These are phyloP conservation scores for Verticillium albo-atrum DNA, from an alignment of 2,329 filamentous ascomycete genomes.

Conservation along the genomic window DNA sequence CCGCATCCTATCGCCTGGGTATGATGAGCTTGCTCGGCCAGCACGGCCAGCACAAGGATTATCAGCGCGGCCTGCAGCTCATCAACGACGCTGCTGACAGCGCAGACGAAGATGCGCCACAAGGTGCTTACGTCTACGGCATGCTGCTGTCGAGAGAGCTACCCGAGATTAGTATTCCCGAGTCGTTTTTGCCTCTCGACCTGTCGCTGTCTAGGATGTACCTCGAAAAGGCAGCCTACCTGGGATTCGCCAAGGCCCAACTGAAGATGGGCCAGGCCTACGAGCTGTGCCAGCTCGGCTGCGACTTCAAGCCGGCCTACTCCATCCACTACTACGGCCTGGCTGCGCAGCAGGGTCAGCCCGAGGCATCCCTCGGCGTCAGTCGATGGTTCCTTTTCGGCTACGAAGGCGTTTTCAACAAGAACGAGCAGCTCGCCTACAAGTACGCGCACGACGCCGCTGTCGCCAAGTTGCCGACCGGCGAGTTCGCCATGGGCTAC, in stretches of 20 bases:
- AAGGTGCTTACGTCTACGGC: constrained; percentile 91
- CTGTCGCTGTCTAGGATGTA: constrained; percentile 73
- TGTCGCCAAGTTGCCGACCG: constrained; percentile 74
- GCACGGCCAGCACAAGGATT: constrained; percentile 84
- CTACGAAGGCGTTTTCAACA: constrained; percentile 85
- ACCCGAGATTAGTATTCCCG: constrained; percentile 81
- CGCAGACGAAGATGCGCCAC: constrained; percentile 93
- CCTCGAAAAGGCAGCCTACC: constrained; percentile 93
- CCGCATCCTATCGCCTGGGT: constrained; percentile 78
- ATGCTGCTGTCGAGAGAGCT: constrained; percentile 91
- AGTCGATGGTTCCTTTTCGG: constrained; percentile 99
- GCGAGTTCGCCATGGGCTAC: constrained; percentile 95
- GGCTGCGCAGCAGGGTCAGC: constrained; percentile 84
- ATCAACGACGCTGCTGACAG: constrained; percentile 79
- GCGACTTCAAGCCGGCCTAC: constrained; percentile 88
- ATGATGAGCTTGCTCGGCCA: constrained; percentile 98
- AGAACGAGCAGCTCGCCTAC: constrained; percentile 93
- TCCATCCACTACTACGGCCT: constrained; percentile 95
- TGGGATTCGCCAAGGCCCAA: constrained; percentile 94
- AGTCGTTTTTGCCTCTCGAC: constrained; percentile 64
- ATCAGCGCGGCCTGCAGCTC: constrained; percentile 69
- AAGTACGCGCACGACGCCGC: constrained; percentile 87
- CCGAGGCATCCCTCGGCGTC: constrained; percentile 91
- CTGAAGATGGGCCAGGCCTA: constrained; percentile 96
- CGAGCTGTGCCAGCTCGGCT: constrained; percentile 88